Conservation (phyloP, 106 monocot species). For the Dendrobium nobile region DNA sequence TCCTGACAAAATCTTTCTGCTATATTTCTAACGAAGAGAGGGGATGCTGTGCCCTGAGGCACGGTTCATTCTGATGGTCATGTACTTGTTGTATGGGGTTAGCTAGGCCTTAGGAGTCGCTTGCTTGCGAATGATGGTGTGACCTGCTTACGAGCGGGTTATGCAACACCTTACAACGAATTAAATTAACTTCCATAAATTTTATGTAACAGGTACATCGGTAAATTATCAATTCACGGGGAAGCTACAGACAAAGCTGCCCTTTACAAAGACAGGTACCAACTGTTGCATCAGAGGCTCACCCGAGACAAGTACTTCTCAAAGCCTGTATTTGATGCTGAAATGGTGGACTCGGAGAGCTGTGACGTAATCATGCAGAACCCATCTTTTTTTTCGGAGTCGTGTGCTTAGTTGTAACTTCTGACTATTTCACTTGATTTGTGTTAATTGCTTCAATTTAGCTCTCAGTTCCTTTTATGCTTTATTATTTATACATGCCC, state of each 20-base stretch:
- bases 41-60: too few relatives aligned
- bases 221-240: constrained; percentile 70
- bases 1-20: too few relatives aligned
- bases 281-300: constrained; percentile 73
- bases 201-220: constrained; percentile 45
- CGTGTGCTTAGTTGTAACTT: background rate
- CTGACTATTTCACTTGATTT: background rate
- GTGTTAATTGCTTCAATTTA: background rate
- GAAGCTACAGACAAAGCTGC: constrained; percentile 72
- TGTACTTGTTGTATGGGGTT: too few relatives aligned
- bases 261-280: constrained; percentile 77
- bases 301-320: constrained; percentile 86
- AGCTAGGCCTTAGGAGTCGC: too few relatives aligned
- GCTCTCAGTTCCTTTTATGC: background rate
- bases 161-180: background rate
- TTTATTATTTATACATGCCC: background rate
- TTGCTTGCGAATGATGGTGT: too few relatives aligned
- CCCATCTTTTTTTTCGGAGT: background rate
- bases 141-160: too few relatives aligned
- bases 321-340: constrained; percentile 64
- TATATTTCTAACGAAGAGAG: too few relatives aligned
- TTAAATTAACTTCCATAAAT: background rate
- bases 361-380: constrained; percentile 45
- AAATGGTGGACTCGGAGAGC: constrained; percentile 37
- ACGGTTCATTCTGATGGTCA: too few relatives aligned